Evolutionary conservation across 805 yeast genomes (phyloP).

Genomic region (Candida wancherniae): DNA sequence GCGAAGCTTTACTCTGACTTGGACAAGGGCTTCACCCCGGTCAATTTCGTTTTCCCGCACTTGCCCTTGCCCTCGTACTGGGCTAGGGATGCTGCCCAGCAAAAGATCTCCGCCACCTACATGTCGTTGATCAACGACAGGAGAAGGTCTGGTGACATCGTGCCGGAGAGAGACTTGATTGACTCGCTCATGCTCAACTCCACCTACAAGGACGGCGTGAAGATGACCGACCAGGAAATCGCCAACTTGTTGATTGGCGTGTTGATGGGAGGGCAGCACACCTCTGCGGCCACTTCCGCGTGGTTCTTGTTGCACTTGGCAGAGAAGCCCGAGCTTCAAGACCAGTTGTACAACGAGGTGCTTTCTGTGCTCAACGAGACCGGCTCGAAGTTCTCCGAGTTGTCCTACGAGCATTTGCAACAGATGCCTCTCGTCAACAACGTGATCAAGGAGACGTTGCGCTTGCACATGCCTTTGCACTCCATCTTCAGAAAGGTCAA

Average conservation of each 20-base stretch:
- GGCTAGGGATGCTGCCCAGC: slow-evolving; percentile 85
- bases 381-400: slow-evolving; percentile 43
- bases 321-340: slow-evolving; percentile 79
- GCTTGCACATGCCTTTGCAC: slow-evolving; percentile 95
- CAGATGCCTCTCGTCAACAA: slow-evolving; percentile 78
- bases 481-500: slow-evolving; percentile 90
- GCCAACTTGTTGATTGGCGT: slow-evolving; percentile 92
- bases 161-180: slow-evolving; percentile 77
- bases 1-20: slow-evolving; percentile 85
- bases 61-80: slow-evolving; percentile 83
- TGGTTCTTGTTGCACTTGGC: slow-evolving; percentile 93
- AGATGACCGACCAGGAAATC: slow-evolving; percentile 93
- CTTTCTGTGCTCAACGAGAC: slow-evolving; percentile 46
- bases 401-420: slow-evolving; percentile 78
- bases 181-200: slow-evolving; percentile 80
- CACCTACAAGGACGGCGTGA: slow-evolving; percentile 87
- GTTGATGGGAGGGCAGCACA: slow-evolving; percentile 98
- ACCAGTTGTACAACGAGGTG: slow-evolving; percentile 74
- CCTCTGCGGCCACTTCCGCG: slow-evolving; percentile 92
- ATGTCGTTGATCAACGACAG: slow-evolving; percentile 71
- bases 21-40: slow-evolving; percentile 94
- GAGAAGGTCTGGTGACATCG: slow-evolving; percentile 68
- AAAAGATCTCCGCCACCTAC: slow-evolving; percentile 73
- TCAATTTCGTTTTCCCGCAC: slow-evolving; percentile 93
- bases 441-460: slow-evolving; percentile 85